phyloP scores from a whole-genome alignment of 2,329 filamentous ascomycete genomes.

The Fusarium sp. region DNA sequence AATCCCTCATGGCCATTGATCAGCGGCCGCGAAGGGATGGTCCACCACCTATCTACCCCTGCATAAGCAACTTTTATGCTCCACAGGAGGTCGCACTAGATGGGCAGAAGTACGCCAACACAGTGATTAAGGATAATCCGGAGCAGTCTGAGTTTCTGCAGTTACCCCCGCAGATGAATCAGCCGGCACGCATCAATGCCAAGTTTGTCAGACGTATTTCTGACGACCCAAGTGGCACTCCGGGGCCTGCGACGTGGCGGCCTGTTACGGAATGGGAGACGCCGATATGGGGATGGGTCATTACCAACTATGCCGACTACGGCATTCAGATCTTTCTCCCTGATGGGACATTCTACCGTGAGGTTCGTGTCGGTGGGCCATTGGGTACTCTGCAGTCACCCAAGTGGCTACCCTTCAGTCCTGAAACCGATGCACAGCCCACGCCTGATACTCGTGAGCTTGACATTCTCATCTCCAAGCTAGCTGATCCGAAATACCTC shows the following conservation, averaged over 20 bases:
- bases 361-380: not conserved
- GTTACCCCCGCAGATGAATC: constrained; percentile 58
- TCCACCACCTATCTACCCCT: not conserved
- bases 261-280: constrained; percentile 52
- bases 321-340: constrained; percentile 53
- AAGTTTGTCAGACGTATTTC: not conserved
- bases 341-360: constrained; percentile 1
- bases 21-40: not conserved
- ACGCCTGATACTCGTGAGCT: constrained; percentile 45
- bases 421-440: not conserved
- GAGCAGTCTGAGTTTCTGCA: not conserved
- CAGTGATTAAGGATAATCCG: not conserved
- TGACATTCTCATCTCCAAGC: constrained; percentile 44
- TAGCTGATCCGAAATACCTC: constrained; percentile 48
- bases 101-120: not conserved
- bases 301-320: constrained; percentile 56
- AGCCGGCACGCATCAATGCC: constrained; percentile 54
- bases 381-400: not conserved
- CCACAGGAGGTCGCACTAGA: not conserved
- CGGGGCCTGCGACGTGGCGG: constrained; percentile 9
- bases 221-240: fast-evolving
- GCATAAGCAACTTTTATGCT: not conserved
- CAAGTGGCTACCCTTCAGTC: not conserved
- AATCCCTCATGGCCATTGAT: not conserved
- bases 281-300: constrained; percentile 58